Evolutionary conservation across 345 rosid genomes (phyloP).

Genomic region (Angophora floribunda): DNA sequence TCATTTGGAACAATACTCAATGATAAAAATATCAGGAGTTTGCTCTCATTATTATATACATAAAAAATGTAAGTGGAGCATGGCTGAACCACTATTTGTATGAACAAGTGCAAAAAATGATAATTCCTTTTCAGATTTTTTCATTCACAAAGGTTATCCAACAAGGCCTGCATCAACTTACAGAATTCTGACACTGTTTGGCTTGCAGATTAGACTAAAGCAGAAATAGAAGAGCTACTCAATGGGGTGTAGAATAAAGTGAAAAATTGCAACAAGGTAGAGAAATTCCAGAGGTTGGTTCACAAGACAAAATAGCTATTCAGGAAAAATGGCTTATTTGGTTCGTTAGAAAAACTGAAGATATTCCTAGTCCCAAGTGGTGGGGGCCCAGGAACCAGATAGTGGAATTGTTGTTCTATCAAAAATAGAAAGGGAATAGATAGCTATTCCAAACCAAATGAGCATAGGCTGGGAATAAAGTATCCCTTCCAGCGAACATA

Average conservation of each 20-base stretch:
- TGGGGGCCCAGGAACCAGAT: not conserved
- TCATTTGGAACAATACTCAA: not conserved
- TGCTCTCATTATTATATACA: not conserved
- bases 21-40: not conserved
- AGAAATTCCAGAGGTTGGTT: not conserved
- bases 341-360: not conserved
- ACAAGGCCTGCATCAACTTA: not conserved
- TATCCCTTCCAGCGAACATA: not conserved
- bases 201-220: not conserved
- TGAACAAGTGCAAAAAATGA: not conserved
- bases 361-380: not conserved
- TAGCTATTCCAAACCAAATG: not conserved
- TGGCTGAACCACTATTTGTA: not conserved
- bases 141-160: not conserved
- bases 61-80: not conserved
- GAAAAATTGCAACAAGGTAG: not conserved
- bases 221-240: not conserved
- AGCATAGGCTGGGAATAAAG: not conserved
- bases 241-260: not conserved
- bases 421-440: not conserved
- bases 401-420: not conserved
- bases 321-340: not conserved
- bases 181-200: not conserved
- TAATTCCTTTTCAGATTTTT: not conserved
- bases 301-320: not conserved